Percentiles rank a stretch among this genome's conserved stretches.
These are phyloP conservation scores for Xylaria sp. DNA, from an alignment of 2,329 filamentous ascomycete genomes.

Conservation along the genomic window DNA sequence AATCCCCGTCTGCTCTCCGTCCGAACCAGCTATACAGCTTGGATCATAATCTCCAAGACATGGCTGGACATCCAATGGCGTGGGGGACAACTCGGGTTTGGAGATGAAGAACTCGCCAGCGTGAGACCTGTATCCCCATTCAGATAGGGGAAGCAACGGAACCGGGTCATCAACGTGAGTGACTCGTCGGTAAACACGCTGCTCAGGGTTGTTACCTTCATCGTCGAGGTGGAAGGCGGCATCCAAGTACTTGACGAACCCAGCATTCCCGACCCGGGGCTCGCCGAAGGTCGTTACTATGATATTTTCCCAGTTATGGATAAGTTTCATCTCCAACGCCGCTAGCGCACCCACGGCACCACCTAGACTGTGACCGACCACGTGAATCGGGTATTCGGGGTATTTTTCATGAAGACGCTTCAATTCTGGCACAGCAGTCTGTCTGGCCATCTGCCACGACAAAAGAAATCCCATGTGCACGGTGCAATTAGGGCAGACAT, in stretches of 20 bases:
- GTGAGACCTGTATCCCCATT: constrained; percentile 89
- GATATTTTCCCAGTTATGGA: constrained; percentile 75
- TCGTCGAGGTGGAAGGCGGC: constrained; percentile 53
- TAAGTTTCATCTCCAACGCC: constrained; percentile 75
- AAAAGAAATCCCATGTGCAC: constrained; percentile 90
- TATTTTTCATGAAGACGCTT: constrained; percentile 63
- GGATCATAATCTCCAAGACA: constrained; percentile 76
- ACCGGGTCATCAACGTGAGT: constrained; percentile 90
- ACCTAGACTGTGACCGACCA: constrained; percentile 91
- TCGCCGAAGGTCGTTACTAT: constrained; percentile 91
- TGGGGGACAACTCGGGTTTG: constrained; percentile 72
- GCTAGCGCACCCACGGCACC: constrained; percentile 91
- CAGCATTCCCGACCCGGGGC: constrained; percentile 68
- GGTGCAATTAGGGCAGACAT: constrained; percentile 81
- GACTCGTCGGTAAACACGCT: constrained; percentile 70
- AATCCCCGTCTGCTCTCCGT: constrained; percentile 41
- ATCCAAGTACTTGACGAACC: constrained; percentile 62
- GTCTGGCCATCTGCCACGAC: constrained; percentile 80
- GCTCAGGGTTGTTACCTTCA: constrained; percentile 41
- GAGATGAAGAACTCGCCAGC: constrained; percentile 87
- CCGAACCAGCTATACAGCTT: constrained; percentile 70
- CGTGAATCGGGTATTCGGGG: constrained; percentile 73
- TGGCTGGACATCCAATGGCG: constrained; percentile 68
- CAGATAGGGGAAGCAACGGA: constrained; percentile 79
- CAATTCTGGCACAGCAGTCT: constrained; percentile 71